Evolutionary conservation across 1,139 yeast genomes (phyloP), one percentile per base, ranked within the genome.

Genomic region (Hyphopichia fennica): DNA sequence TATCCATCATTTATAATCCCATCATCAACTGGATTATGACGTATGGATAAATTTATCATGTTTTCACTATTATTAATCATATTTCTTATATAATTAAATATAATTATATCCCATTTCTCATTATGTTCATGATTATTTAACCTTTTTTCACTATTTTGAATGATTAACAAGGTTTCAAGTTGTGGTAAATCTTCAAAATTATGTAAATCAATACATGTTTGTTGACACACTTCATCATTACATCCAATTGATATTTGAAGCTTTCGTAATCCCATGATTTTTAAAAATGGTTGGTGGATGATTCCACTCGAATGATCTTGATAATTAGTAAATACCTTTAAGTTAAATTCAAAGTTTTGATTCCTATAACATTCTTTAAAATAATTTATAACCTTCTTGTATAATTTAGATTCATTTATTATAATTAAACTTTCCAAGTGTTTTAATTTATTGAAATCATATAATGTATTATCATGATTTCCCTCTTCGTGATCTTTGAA

Each of bases 21-120:
- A 49, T 72, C 73, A 9, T 44, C 39, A 29, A 61, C 45, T 2
- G 81, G 73, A 28, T 63, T 64, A 54, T 83, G 88, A 28, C 72
- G 63, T 13, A 84, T 65, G 4, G 77, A 63, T 14, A 84, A 54
- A 36, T 60, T 65, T 20, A 55, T 57, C 35, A 81, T 48, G 2
- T 55, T 51, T 1, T 52, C 43, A 2, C 43, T 52, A 11, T 52
- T 56, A 17, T 60, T 50, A 3, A 75, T 70, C 2, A 78, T 45
- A 6, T 58, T 57, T 8, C 64, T 51, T 10, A 83, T 52, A 41
- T 82, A 74, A 25, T 71, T 64, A 33, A 77, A 67, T 2, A 76
- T 60, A 9, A 65, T 60, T 27, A 81, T 62, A 55, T 83, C 89
- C 71, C 81, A 83, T 18, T 65, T 62, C 52, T 84, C 89, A 19